Evolutionary conservation across 768 basidiomycete genomes (phyloP), one percentile per base, ranked within the genome.

Genomic region (Chalciporus chontae): DNA sequence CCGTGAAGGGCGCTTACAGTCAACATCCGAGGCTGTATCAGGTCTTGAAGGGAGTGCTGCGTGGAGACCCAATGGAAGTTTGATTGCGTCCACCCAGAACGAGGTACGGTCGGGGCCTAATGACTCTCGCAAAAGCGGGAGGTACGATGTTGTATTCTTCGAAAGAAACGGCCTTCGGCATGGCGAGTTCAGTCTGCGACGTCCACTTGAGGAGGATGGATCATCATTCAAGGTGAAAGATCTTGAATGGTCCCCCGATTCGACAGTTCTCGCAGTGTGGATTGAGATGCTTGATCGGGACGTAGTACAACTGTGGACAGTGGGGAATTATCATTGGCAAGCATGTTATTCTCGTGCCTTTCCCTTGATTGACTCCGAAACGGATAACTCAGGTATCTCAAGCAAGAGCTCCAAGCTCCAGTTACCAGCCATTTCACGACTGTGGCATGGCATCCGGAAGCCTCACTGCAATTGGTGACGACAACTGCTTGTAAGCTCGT

Each of bases 91-190:
- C 10, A 84, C 87, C 0, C 91, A 96, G 63, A 72, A 90, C 44
- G 92, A 68, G 17, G 53, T 89, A 56, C 91, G 93, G 0, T 81
- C 80, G 41, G 83, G 84, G 49, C 84, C 85, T 10, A 84, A 81
- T 48, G 80, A 86, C 40, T 67, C 74, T 21, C 87, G 83, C 8
- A 81, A 75, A 55, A 81, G 78, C 46, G 85, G 79, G 17, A 74
- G 78, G 50, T 87, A 95, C 60, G 91, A 95, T 57, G 74, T 98
- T 7, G 83, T 97, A 0, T 95, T 98, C 70, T 94, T 95, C 51
- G 96, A 99, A 71, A 75, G 92, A 57, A 99, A 99, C 66, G 96
- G 96, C 1, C 69, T 99, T 51, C 71, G 94, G 51, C 90, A 96
- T 59, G 90, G 93, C 5, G 93, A 96, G 48, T 97, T 96, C 65